Evolutionary conservation across 768 basidiomycete species (phyloP).

Genomic region (Jaapia argillacea): DNA sequence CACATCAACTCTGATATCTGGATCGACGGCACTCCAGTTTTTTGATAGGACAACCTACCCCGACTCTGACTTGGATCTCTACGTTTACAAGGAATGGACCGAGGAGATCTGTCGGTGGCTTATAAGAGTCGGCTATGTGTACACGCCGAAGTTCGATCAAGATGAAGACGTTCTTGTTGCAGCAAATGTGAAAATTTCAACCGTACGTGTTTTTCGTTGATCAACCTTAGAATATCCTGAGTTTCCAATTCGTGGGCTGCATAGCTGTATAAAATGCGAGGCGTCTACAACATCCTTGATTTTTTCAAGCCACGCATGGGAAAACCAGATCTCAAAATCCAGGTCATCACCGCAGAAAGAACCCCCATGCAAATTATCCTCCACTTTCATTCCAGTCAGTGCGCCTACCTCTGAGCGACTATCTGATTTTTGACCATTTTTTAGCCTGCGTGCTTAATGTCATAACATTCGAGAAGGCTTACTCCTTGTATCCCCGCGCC

Average conservation of each 20-base stretch:
- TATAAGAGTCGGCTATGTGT: not conserved
- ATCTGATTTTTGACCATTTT: not conserved
- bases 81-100: not conserved
- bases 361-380: slow-evolving; percentile 29
- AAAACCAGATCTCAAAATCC: slow-evolving; percentile 24
- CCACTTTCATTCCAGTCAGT: slow-evolving; percentile 37
- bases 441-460: slow-evolving; percentile 35
- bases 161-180: not conserved
- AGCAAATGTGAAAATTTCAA: not conserved
- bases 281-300: not conserved
- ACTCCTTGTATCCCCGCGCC: slow-evolving; percentile 28
- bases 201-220: not conserved
- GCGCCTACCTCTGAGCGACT: not conserved
- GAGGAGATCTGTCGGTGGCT: slow-evolving; percentile 1
- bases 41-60: slow-evolving; percentile 5
- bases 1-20: slow-evolving; percentile 3
- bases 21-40: slow-evolving; percentile 7
- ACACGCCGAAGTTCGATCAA: not conserved
- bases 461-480: slow-evolving; percentile 29
- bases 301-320: too few species aligned
- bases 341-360: slow-evolving; percentile 26
- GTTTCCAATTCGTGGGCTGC: not conserved
- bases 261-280: not conserved
- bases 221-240: not conserved
- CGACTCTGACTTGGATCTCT: slow-evolving; percentile 6